phyloP scores from a whole-genome alignment of 805 yeast genomes.

The Saturnispora serradocipensis region DNA sequence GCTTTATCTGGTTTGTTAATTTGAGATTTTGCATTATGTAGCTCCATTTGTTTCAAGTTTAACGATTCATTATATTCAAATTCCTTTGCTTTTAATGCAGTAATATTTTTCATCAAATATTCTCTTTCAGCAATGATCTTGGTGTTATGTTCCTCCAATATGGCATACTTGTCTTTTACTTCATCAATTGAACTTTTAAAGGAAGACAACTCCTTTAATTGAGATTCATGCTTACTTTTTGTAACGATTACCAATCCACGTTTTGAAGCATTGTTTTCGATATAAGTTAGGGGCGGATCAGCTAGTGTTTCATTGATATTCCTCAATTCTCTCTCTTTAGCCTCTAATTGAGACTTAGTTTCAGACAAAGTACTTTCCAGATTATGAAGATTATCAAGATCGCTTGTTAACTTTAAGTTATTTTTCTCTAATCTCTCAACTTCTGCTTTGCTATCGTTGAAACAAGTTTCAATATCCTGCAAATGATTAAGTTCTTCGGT shows the following conservation, averaged over 20 bases:
- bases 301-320: conserved; percentile 1
- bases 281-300: conserved; percentile 16
- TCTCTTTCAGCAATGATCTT: conserved; percentile 5
- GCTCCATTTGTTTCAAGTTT: background rate
- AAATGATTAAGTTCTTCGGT: conserved; percentile 5
- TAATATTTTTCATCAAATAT: background rate
- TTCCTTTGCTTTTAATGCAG: background rate
- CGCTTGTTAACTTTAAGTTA: background rate
- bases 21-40: background rate
- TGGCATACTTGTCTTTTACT: background rate
- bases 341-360: background rate
- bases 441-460: background rate
- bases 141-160: background rate
- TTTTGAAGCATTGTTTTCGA: conserved; percentile 12
- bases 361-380: background rate
- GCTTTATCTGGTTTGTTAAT: conserved; percentile 15
- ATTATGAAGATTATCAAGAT: background rate
- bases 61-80: background rate
- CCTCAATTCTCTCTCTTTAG: conserved; percentile 7
- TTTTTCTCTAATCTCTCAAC: background rate
- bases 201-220: background rate
- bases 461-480: conserved; percentile 1
- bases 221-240: background rate
- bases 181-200: conserved; percentile 4
- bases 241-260: conserved; percentile 14